These are phyloP conservation scores for Naegleria gruberi DNA, from an alignment of 208 protist species.

Conservation along the genomic window DNA sequence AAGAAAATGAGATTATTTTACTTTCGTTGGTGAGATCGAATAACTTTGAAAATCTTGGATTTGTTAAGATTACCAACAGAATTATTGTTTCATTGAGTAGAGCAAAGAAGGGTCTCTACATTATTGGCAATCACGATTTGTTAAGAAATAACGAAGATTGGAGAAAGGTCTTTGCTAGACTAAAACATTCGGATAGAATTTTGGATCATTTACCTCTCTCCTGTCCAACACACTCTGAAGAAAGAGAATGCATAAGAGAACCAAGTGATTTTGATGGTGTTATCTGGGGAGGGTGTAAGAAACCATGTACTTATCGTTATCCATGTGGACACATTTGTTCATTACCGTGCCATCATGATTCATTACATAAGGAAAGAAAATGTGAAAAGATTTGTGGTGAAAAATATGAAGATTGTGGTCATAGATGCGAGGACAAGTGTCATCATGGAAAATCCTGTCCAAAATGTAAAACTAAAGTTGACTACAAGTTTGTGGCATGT, in stretches of 20 bases:
- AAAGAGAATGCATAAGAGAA: background rate
- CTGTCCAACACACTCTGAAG: background rate
- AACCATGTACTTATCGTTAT: background rate
- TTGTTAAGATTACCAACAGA: constrained; percentile 77
- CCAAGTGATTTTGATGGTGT: background rate
- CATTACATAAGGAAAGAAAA: background rate
- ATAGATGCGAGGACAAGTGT: background rate
- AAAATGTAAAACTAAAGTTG: background rate
- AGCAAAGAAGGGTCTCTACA: constrained; percentile 46
- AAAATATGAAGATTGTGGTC: background rate
- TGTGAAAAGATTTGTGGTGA: background rate
- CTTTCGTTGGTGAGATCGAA: constrained; percentile 82
- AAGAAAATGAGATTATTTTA: constrained; percentile 85
- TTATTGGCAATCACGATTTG: background rate
- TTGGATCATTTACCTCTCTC: background rate
- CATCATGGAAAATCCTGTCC: background rate
- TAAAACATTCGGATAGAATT: background rate
- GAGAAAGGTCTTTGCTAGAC: background rate
- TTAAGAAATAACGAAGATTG: background rate
- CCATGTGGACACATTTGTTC: background rate
- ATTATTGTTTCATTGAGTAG: constrained; percentile 85
- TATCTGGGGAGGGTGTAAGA: background rate
- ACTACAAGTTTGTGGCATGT: background rate
- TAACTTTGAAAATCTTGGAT: constrained; percentile 69
- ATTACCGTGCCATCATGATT: background rate